phyloP scores from a whole-genome alignment of 441 rosid genomes.

The Pelargonium fulgidum region DNA sequence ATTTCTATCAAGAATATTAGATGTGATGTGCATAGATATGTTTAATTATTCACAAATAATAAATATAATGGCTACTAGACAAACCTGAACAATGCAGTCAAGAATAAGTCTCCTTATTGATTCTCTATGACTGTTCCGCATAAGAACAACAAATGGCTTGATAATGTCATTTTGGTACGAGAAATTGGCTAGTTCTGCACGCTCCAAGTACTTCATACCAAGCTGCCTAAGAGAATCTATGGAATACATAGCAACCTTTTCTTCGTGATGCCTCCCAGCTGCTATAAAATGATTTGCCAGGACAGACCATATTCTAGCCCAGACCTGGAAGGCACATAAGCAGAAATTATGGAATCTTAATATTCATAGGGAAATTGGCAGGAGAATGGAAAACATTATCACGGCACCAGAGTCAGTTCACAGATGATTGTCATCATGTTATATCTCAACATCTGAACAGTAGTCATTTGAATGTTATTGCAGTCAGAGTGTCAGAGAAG shows the following conservation, averaged over 20 bases:
- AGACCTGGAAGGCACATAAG: conserved; percentile 58
- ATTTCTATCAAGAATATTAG: neutral
- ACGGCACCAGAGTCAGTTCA: neutral
- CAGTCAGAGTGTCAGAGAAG: neutral
- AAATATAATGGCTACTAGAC: conserved; percentile 14
- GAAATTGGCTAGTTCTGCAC: conserved; percentile 92
- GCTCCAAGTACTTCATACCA: conserved; percentile 95
- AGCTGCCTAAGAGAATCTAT: conserved; percentile 99
- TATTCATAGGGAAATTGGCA: neutral
- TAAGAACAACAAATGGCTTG: conserved; percentile 93
- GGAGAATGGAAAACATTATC: neutral
- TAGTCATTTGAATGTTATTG: neutral
- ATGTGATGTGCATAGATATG: neutral
- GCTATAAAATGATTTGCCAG: conserved; percentile 95
- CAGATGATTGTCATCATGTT: neutral
- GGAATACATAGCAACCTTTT: conserved; percentile 98
- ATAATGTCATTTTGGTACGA: conserved; percentile 98
- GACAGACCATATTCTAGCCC: conserved; percentile 99
- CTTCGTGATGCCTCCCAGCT: conserved; percentile 97
- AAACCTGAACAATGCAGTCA: conserved; percentile 97
- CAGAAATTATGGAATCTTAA: conserved; percentile 18
- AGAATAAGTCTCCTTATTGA: conserved; percentile 86
- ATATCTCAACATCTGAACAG: neutral
- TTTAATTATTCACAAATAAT: neutral
- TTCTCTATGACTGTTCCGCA: conserved; percentile 89